Evolutionary conservation across 202 grass and related monocot genomes (phyloP), one percentile per base, ranked within the genome.

Genomic region (Schoenoplectus tabernaemontani): DNA sequence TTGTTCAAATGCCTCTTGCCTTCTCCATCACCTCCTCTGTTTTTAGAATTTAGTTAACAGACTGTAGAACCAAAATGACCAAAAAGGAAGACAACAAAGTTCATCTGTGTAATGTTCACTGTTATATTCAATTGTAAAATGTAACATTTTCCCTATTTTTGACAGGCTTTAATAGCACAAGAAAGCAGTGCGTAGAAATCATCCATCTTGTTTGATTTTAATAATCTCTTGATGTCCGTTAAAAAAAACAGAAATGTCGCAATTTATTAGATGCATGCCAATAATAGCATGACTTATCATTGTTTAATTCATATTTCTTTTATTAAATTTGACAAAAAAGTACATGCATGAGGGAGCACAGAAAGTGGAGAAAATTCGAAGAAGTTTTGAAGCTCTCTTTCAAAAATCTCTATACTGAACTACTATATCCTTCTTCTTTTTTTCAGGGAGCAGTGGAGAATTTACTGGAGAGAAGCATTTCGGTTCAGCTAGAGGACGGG

Each of bases 391-490:
- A 64, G 64, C 4, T 5, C 4, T 59, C 4, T 32, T 36, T 36
- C 57, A 20, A 71, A 68, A 43, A 20, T 42, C 48, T n/a, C 54
- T 71, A 43, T 33, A 79, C 62, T 61, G 8, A 68, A 68, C 43
- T 2, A 1, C 38, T 20, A 34, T 37, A 6, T 36, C 28, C 51
- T 56, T n/a, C n/a, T 56, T 56, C 6, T 4, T 56, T 56, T 0
- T 93, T 51, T 3, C 88, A 97, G 91, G 96, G 96, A 82, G 90
- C 96, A 65, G 96, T 95, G 46, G 96, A 99, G 79, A 95, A 80
- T 41, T 82, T 99, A 81, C 79, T 99, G 71, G 96, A 99, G 64
- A 84, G 96, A 64, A 88, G 91, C 78, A 84, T 72, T 36, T 85
- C 90, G 36, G 62, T 99, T 79, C 96, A 99, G 64, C 82, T 99